Evolutionary conservation across 768 basidiomycete species (phyloP).

Genomic region (Russula ochroleuca): DNA sequence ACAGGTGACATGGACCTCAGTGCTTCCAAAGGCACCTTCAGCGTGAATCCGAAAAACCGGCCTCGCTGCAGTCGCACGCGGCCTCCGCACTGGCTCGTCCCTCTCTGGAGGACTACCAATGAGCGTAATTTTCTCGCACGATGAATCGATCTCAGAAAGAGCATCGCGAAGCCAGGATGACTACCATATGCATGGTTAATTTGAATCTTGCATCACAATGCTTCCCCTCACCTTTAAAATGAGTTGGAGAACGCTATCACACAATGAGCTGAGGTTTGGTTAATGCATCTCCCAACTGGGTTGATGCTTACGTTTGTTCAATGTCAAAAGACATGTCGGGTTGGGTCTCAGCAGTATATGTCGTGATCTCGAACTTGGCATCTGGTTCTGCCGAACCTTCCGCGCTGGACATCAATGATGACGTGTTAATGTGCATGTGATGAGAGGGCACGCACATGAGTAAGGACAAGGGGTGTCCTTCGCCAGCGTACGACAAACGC

Average conservation of each 20-base stretch:
- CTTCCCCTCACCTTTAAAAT: slow-evolving; percentile 62
- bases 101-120: slow-evolving; percentile 56
- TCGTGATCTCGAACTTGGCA: slow-evolving; percentile 81
- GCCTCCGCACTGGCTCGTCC: slow-evolving; percentile 28
- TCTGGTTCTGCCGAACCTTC: slow-evolving; percentile 79
- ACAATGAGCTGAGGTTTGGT: not conserved
- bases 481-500: slow-evolving; percentile 77
- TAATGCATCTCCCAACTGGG: slow-evolving; percentile 11
- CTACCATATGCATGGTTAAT: slow-evolving; percentile 31
- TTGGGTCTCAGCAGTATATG: slow-evolving; percentile 77
- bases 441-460: slow-evolving; percentile 55
- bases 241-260: slow-evolving; percentile 16
- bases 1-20: slow-evolving; percentile 54
- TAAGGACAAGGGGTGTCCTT: slow-evolving; percentile 72
- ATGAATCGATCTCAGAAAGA: slow-evolving; percentile 84
- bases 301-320: slow-evolving; percentile 48
- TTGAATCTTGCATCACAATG: slow-evolving; percentile 47
- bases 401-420: slow-evolving; percentile 42
- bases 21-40: slow-evolving; percentile 76
- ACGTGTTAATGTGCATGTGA: not conserved
- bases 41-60: slow-evolving; percentile 80
- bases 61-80: slow-evolving; percentile 35
- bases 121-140: slow-evolving; percentile 81
- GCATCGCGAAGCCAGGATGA: slow-evolving; percentile 95
- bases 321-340: slow-evolving; percentile 76